These are phyloP conservation scores for Akanthomyces lecanii DNA, from an alignment of 2,329 filamentous ascomycete genomes.

Conservation along the genomic window DNA sequence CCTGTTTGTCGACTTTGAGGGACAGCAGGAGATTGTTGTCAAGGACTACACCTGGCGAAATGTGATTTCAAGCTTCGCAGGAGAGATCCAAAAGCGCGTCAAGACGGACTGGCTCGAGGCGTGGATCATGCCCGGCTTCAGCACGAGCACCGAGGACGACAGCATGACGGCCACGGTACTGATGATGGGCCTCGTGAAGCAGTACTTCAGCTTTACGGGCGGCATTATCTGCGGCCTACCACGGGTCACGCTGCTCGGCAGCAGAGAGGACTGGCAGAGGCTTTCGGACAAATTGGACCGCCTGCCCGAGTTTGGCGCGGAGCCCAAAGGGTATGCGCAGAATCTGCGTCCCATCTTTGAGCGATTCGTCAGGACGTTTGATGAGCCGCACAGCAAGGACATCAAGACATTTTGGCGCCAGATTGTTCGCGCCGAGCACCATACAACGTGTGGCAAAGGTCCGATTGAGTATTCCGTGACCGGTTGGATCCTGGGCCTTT, in stretches of 20 bases:
- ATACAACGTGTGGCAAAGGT: conserved; percentile 27
- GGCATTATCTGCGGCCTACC: conserved; percentile 41
- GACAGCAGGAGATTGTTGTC: conserved; percentile 37
- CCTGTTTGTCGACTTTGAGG: conserved; percentile 43
- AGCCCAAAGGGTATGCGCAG: conserved; percentile 36
- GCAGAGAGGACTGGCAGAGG: conserved; percentile 35
- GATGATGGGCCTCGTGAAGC: conserved; percentile 42
- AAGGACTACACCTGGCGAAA: conserved; percentile 24
- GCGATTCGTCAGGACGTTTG: conserved; percentile 42
- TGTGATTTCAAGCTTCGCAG: conserved; percentile 31
- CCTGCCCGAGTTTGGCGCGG: conserved; percentile 39
- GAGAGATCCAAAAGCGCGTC: conserved; percentile 37
- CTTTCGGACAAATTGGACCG: conserved; percentile 40
- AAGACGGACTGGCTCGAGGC: conserved; percentile 37
- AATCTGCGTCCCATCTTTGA: conserved; percentile 42
- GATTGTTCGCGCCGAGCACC: conserved; percentile 35
- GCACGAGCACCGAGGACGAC: conserved; percentile 37
- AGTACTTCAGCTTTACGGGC: conserved; percentile 35
- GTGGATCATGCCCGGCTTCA: conserved; percentile 42
- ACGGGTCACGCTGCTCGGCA: conserved; percentile 38
- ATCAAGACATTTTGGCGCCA: conserved; percentile 40
- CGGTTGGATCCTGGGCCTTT: conserved; percentile 48
- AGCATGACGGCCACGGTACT: conserved; percentile 38
- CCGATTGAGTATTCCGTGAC: conserved; percentile 35
- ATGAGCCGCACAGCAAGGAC: conserved; percentile 31